Base-by-base conservation (phyloP, 2,329 filamentous ascomycete species). In the Talaromyces sp. region DNA sequence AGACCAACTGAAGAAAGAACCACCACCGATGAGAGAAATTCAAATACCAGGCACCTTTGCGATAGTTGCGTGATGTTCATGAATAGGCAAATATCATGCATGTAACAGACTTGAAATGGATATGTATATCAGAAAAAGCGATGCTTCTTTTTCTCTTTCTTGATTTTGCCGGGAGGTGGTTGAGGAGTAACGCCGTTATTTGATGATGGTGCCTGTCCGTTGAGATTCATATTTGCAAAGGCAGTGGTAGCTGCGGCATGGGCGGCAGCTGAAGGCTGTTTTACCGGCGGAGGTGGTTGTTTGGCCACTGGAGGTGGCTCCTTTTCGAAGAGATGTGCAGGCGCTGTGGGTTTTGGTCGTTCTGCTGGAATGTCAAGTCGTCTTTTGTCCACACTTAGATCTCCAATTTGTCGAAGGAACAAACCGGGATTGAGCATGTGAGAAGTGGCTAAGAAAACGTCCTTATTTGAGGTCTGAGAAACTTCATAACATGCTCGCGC, bases 371-470 rank as follows among this genome's bases (percentile, higher is more conserved):
- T 84, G 69, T 92, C 88, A 16, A 99, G 83, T 52, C 86, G 84
- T 59, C 90, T 84, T 70, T 88, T 88, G 70, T 92, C 89, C 39
- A 86, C 83, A 65, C 88, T 89, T 14, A 98, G 82, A 71, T 96
- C 92, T 18, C 86, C 85, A 1, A 97, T 79, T 74, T 98, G 93
- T 42, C 90, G 87, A 37, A 96, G 77, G 74, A 93, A 99, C 21
- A 96, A 82, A 46, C 86, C 81, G 0, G 95, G 93, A 0, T 88
- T 95, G 54, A 96, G 81, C 93, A 99, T 97, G 73, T 99, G 95
- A 25, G 90, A 93, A 0, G 91, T 95, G 18, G 89, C 86, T 5
- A 99, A 84, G 73, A 96, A 91, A n/a, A 98, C 81, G 69, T 99
- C 95, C 67, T 89, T 86, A 59, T 86, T 86, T 54, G 86, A 86